These are phyloP conservation scores for Pterulicium gracile DNA, from an alignment of 1,284 basidiomycete species.

Conservation along the genomic window DNA sequence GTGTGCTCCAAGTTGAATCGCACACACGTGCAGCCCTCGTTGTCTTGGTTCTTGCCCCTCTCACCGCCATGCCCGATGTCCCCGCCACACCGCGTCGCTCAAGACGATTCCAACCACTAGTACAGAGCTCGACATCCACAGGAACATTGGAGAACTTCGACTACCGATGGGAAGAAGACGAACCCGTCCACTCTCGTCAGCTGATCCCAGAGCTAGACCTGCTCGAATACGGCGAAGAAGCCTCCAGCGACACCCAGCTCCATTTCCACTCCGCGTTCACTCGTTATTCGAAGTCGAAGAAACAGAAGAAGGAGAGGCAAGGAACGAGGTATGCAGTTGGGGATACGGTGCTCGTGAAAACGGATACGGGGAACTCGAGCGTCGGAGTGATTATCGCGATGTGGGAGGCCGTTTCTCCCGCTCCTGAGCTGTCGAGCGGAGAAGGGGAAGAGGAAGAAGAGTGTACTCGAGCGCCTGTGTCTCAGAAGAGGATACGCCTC, in stretches of 20 bases:
- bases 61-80: neutral
- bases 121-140: no score
- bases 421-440: no score
- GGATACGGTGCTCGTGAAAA: conserved; percentile 55
- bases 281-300: neutral
- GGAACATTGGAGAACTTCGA: no score
- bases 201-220: no score
- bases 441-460: conserved; percentile 19
- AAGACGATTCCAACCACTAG: neutral
- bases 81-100: neutral
- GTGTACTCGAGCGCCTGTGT: conserved; percentile 7
- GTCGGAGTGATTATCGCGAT: conserved; percentile 55
- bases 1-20: no score
- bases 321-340: conserved; percentile 37
- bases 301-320: conserved; percentile 8
- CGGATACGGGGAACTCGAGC: conserved; percentile 39
- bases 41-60: neutral
- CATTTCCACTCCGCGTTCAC: neutral
- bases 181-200: neutral
- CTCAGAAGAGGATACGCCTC: conserved; percentile 40
- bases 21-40: neutral
- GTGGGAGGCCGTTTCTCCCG: conserved; percentile 37
- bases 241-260: no score
- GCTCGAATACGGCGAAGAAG: no score
- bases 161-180: neutral